Evolutionary conservation across 495 filamentous ascomycete species (phyloP).

Genomic region (Venustampulla echinocandica): DNA sequence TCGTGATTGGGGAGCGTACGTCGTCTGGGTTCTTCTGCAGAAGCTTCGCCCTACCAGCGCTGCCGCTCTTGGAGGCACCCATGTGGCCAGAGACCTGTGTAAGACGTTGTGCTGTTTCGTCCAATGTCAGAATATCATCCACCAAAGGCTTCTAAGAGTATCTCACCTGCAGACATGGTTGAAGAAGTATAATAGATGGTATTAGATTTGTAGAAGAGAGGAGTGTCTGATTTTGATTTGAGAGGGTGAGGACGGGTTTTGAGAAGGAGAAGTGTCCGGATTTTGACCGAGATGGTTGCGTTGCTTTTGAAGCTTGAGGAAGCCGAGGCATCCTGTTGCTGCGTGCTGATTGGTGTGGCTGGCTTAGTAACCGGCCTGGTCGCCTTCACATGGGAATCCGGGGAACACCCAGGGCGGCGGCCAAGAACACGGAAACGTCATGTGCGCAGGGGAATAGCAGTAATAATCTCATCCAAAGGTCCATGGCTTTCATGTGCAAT

Average conservation of each 20-base stretch:
- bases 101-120: slow-evolving; percentile 19
- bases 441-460: no score
- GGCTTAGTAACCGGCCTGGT: not conserved
- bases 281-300: slow-evolving; percentile 4
- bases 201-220: not conserved
- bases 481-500: no score
- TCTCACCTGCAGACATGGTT: slow-evolving; percentile 23
- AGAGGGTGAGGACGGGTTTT: not conserved
- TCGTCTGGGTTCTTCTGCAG: slow-evolving; percentile 26
- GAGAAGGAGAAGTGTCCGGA: not conserved
- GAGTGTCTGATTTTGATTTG: not conserved
- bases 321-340: not conserved
- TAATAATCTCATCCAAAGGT: no score
- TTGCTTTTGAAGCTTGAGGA: not conserved
- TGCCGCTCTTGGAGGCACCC: slow-evolving; percentile 11
- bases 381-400: not conserved
- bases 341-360: not conserved
- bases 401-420: not conserved
- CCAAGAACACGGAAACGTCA: not conserved
- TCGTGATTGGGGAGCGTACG: slow-evolving; percentile 9
- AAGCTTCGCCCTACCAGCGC: slow-evolving; percentile 15
- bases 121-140: slow-evolving; percentile 8
- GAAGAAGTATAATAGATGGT: slow-evolving; percentile 1
- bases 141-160: not conserved
- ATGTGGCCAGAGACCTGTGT: slow-evolving; percentile 23